phyloP scores from a whole-genome alignment of 306 rosid species.

The Quercus cerris region DNA sequence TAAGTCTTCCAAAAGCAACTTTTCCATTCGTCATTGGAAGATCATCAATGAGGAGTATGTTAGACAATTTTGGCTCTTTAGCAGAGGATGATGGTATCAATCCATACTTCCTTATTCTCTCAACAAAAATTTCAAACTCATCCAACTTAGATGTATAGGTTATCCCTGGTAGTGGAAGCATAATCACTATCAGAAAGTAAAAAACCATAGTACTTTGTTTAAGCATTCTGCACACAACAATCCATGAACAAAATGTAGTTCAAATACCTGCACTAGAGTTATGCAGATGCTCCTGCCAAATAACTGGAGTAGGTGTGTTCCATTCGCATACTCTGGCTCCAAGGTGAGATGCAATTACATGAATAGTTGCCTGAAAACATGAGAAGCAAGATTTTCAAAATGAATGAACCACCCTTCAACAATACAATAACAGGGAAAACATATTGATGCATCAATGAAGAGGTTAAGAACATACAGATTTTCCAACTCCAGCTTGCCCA shows the following conservation, averaged over 20 bases:
- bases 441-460: constrained; percentile 23
- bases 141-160: constrained; percentile 82
- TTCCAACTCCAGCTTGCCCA: constrained; percentile 93
- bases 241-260: neutral
- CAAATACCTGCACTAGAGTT: constrained; percentile 67
- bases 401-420: neutral
- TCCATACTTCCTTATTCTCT: constrained; percentile 80
- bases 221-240: neutral
- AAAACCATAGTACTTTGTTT: constrained; percentile 11
- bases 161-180: constrained; percentile 44
- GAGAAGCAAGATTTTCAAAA: constrained; percentile 12
- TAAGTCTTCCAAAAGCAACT: constrained; percentile 61
- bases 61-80: constrained; percentile 56
- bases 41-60: constrained; percentile 79
- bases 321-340: constrained; percentile 74
- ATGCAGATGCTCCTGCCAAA: constrained; percentile 89
- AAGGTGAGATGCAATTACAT: constrained; percentile 70
- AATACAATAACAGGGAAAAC: constrained; percentile 5
- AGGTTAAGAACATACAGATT: constrained; percentile 61
- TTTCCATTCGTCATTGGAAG: constrained; percentile 75
- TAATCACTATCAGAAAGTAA: constrained; percentile 7
- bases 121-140: constrained; percentile 83
- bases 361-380: constrained; percentile 59
- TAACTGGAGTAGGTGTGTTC: constrained; percentile 85
- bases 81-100: constrained; percentile 42